These are phyloP conservation scores for Astrocystis sublimbata DNA, from an alignment of 495 filamentous ascomycete genomes.

Conservation along the genomic window DNA sequence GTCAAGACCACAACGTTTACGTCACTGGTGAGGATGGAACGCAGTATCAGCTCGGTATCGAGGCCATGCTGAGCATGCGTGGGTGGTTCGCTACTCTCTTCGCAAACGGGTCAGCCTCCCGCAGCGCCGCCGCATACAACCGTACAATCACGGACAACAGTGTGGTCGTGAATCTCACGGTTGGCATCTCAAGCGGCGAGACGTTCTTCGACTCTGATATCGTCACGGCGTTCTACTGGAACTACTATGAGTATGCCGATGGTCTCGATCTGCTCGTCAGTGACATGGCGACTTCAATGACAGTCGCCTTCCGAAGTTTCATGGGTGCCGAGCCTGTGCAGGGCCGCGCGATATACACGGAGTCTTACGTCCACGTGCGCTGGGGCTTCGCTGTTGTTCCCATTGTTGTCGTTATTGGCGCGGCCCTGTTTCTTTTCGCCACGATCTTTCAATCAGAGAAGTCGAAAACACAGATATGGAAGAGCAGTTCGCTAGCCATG, in stretches of 20 bases:
- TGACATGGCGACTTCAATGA: slow-evolving; percentile 21
- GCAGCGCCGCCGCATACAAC: slow-evolving; percentile 16
- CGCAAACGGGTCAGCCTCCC: slow-evolving; percentile 22
- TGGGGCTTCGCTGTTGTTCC: slow-evolving; percentile 24
- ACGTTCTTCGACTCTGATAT: slow-evolving; percentile 33
- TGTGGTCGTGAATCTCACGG: slow-evolving; percentile 29
- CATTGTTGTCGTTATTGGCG: slow-evolving; percentile 15
- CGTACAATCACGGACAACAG: slow-evolving; percentile 18
- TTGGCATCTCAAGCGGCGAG: slow-evolving; percentile 26
- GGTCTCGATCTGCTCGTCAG: slow-evolving; percentile 25
- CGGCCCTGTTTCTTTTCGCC: slow-evolving; percentile 16
- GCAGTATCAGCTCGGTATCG: slow-evolving; percentile 13
- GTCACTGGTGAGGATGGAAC: slow-evolving; percentile 1
- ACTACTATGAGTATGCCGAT: slow-evolving; percentile 30
- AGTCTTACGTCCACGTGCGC: slow-evolving; percentile 22
- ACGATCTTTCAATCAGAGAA: slow-evolving; percentile 12
- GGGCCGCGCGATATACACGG: slow-evolving; percentile 13
- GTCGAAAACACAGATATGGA: slow-evolving; percentile 24
- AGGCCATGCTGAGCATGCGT: slow-evolving; percentile 21
- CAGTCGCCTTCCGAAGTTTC: slow-evolving; percentile 23
- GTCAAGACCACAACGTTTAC: slow-evolving; percentile 21
- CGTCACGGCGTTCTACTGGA: slow-evolving; percentile 34
- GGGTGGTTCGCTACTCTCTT: slow-evolving; percentile 25
- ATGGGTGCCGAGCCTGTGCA: slow-evolving; percentile 5
- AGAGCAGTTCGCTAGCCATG: slow-evolving; percentile 28